A percentile compares a stretch with the other conserved stretches of the same genome.
phyloP scores from a whole-genome alignment of 2,329 filamentous ascomycete species.

The Xylaria sp. region DNA sequence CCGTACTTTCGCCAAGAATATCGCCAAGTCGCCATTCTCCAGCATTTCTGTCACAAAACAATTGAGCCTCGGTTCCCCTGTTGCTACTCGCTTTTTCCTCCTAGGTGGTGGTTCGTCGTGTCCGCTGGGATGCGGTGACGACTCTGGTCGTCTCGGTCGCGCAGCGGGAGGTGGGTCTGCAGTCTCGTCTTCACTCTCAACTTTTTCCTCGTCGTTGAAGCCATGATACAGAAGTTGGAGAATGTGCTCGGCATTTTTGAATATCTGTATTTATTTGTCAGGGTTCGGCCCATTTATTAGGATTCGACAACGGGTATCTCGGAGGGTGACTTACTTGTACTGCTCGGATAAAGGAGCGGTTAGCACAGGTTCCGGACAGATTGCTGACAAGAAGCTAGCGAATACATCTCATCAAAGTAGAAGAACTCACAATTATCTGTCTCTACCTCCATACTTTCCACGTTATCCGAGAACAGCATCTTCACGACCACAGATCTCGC shows the following conservation, averaged over 20 bases:
- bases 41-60: constrained; percentile 28
- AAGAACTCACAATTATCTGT: neutral
- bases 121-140: neutral
- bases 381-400: too few relatives aligned
- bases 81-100: neutral
- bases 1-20: constrained; percentile 14
- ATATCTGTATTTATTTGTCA: constrained; percentile 3
- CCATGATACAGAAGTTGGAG: constrained; percentile 11
- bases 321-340: constrained; percentile 7
- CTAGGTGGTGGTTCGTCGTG: neutral
- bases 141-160: neutral
- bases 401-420: neutral
- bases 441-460: neutral
- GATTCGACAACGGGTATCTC: neutral
- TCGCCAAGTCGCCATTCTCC: constrained; percentile 24
- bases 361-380: neutral
- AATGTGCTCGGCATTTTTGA: constrained; percentile 21
- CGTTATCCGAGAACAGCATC: neutral
- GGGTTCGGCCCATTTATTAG: neutral
- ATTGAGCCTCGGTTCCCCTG: neutral
- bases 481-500: constrained; percentile 15
- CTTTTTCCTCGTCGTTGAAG: neutral
- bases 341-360: neutral
- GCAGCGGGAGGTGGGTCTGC: neutral
- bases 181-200: neutral